Conservation (phyloP, 108 stramenopile species). For the Nitzschia sp. region DNA sequence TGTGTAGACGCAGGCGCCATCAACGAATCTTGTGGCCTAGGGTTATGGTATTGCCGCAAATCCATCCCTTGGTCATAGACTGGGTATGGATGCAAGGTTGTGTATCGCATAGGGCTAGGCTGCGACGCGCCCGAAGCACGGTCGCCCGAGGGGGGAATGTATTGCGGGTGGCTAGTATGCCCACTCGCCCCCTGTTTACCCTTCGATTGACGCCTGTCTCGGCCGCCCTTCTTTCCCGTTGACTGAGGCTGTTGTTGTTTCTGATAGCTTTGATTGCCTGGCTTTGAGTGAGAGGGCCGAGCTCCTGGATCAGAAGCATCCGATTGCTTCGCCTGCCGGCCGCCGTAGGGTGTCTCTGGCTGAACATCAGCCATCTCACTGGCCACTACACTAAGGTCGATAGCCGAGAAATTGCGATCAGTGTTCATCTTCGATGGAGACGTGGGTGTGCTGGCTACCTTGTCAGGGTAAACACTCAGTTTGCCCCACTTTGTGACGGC, state of each 20-base stretch:
- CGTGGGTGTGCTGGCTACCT: slow-evolving; percentile 75
- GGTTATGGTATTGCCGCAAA: slow-evolving; percentile 23
- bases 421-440: slow-evolving; percentile 71
- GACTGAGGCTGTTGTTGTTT: slow-evolving; percentile 7
- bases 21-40: slow-evolving; percentile 16
- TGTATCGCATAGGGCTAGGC: slow-evolving; percentile 16
- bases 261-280: not conserved
- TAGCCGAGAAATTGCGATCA: slow-evolving; percentile 68
- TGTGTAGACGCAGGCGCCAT: slow-evolving; percentile 15
- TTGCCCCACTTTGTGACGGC: slow-evolving; percentile 91
- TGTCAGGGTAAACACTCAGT: slow-evolving; percentile 71
- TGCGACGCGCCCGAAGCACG: not conserved
- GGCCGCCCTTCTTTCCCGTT: slow-evolving; percentile 1
- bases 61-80: slow-evolving; percentile 26
- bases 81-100: slow-evolving; percentile 23
- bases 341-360: slow-evolving; percentile 11
- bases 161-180: not conserved
- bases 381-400: slow-evolving; percentile 67
- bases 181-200: not conserved
- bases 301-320: slow-evolving; percentile 4
- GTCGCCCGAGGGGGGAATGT: not conserved
- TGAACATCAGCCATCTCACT: slow-evolving; percentile 45
- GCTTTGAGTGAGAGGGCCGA: slow-evolving; percentile 1
- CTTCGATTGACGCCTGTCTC: slow-evolving; percentile 7
- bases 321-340: slow-evolving; percentile 4